Evolutionary conservation across 1,139 yeast species (phyloP), one percentile per base, ranked within the genome.

Genomic region (Hanseniaspora uvarum): DNA sequence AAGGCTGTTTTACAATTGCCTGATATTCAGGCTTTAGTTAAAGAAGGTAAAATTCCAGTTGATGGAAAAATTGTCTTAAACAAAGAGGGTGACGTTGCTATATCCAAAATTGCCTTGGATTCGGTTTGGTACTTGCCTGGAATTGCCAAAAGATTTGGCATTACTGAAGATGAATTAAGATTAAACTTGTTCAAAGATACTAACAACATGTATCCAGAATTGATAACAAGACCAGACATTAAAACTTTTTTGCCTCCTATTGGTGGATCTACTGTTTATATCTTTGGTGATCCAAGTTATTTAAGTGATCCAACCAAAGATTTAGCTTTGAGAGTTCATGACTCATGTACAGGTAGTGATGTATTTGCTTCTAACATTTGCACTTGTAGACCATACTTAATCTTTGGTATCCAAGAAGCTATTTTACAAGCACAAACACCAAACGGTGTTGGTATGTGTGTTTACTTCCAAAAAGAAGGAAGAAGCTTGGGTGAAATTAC

Each of bases 111-210:
- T 56, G 84, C 83, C 1, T 79, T 77, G 38, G 84, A 79, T 60
- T 83, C 83, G 12, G 83, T 79, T 38, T 79, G 84, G 83, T 74
- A 77, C 60, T 68, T 79, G 56, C 84, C 84, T 3, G 82, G 81
- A 23, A 80, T 79, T 55, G 84, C 83, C 31, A 71, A 76, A 63
- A 74, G 81, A 59, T 75, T 79, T 62, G 76, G 76, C 30, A 74
- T 79, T 57, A 69, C 75, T 39, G 84, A 79, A 61, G 66, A 65
- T n/a, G 75, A 75, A 46, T 69, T 79, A 52, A 72, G 84, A 62
- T 72, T 77, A 53, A 77, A 80, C 3, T 67, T 79, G 58, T 78
- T 79, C 61, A 79, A 79, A 61, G 83, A 79, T 61, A 79, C 83
- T 47, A 80, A 80, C 59, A 83, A 83, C 46, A 77, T 79, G 73